These are phyloP conservation scores for Quercus tomentella DNA, from an alignment of 331 rosid genomes.

Conservation along the genomic window DNA sequence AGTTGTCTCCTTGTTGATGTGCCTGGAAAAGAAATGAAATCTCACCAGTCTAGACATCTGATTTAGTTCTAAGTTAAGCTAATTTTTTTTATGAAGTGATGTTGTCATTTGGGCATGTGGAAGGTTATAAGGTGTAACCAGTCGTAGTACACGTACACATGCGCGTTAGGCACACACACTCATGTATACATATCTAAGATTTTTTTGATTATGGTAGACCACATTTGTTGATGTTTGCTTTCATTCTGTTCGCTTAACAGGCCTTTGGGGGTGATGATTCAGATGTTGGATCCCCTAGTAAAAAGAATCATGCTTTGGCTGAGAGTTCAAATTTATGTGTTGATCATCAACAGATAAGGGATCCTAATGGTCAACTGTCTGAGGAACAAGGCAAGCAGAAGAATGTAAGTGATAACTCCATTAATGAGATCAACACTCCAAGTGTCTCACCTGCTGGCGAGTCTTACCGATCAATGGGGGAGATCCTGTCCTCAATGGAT, in stretches of 20 bases:
- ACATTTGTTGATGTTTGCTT: background rate
- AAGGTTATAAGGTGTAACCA: background rate
- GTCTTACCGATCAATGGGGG: conserved; percentile 83
- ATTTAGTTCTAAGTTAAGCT: background rate
- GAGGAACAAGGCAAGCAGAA: conserved; percentile 58
- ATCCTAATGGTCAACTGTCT: conserved; percentile 36
- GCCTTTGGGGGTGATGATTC: conserved; percentile 76
- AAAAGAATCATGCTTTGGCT: conserved; percentile 55
- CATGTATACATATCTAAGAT: background rate
- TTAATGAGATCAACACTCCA: conserved; percentile 52
- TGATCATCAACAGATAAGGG: conserved; percentile 36
- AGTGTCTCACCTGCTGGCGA: conserved; percentile 61
- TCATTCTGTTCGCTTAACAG: conserved; percentile 26
- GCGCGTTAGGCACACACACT: background rate
- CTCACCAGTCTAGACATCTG: background rate
- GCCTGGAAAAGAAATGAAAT: background rate
- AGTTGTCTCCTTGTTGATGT: background rate
- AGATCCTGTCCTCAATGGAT: conserved; percentile 79
- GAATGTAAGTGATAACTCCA: conserved; percentile 42
- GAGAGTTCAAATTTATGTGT: conserved; percentile 47
- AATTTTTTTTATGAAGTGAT: background rate
- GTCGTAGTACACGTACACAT: background rate
- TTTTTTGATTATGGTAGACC: background rate
- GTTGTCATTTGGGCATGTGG: background rate
- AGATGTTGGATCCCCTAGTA: conserved; percentile 71